Conservation (phyloP, 2,329 filamentous ascomycete species). For the Talaromyces sp. region DNA sequence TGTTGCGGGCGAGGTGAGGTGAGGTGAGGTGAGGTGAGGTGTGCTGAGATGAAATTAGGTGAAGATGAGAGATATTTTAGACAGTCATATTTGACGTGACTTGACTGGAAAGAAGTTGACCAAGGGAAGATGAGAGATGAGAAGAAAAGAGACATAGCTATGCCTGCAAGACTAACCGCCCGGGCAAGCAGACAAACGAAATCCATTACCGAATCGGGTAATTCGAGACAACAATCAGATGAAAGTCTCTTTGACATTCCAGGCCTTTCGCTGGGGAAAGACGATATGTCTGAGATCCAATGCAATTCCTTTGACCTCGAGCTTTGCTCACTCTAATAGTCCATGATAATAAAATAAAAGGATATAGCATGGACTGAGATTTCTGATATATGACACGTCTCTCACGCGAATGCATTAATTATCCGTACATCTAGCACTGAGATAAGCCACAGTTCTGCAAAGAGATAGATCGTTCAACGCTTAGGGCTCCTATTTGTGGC, state of each 20-base stretch:
- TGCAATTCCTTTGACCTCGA: no score
- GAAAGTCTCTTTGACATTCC: not conserved
- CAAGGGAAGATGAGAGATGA: not conserved
- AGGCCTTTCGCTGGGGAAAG: no score
- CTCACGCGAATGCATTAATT: not conserved
- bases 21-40: not conserved
- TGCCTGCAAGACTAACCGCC: not conserved
- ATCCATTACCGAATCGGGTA: not conserved
- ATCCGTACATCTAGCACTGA: not conserved
- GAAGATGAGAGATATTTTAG: no score
- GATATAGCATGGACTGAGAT: no score
- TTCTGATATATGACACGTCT: not conserved
- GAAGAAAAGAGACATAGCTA: not conserved
- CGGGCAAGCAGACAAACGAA: constrained; percentile 2
- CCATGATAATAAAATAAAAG: no score
- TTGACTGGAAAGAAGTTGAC: not conserved
- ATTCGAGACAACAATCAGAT: not conserved
- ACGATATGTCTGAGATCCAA: no score
- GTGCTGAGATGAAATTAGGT: not conserved
- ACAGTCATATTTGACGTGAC: not conserved
- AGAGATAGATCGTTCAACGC: not conserved
- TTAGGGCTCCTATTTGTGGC: not conserved
- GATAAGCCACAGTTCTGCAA: not conserved
- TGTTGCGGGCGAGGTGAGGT: not conserved
- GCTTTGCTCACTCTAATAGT: no score